These are phyloP conservation scores for Yamadazyma scolyti DNA, from an alignment of 805 yeast species.

Conservation along the genomic window DNA sequence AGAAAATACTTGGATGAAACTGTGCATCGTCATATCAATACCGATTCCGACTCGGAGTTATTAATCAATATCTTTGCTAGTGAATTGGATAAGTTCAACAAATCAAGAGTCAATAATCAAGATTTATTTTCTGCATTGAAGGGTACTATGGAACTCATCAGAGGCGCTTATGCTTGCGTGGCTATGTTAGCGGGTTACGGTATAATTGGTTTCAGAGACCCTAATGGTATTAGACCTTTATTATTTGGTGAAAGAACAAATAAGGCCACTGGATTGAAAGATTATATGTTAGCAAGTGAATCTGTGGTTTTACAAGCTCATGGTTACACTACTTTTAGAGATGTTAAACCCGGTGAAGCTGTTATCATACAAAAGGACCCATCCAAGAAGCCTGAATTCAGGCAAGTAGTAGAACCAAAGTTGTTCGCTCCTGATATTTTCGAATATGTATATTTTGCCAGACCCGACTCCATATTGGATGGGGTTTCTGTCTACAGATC, in stretches of 20 bases:
- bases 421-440: conserved; percentile 92
- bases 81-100: conserved; percentile 86
- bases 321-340: conserved; percentile 75
- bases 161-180: conserved; percentile 97
- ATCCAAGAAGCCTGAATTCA: conserved; percentile 64
- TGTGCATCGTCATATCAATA: conserved; percentile 95
- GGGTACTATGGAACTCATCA: conserved; percentile 74
- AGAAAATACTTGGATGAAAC: conserved; percentile 81
- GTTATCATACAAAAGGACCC: conserved; percentile 76
- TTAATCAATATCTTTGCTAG: conserved; percentile 87
- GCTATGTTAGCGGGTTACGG: conserved; percentile 97
- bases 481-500: conserved; percentile 96
- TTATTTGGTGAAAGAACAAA: conserved; percentile 77
- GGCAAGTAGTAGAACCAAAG: conserved; percentile 76
- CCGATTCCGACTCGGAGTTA: conserved; percentile 94
- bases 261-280: conserved; percentile 59
- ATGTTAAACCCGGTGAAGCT: conserved; percentile 92
- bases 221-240: conserved; percentile 93
- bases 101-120: conserved; percentile 85
- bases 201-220: conserved; percentile 92
- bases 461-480: conserved; percentile 94
- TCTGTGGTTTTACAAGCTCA: conserved; percentile 93
- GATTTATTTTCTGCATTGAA: conserved; percentile 84
- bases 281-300: conserved; percentile 94
- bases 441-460: conserved; percentile 96